Evolutionary conservation across 345 rosid species (phyloP), one percentile per base, ranked within the genome.

Genomic region (Dipteronia dyeriana): DNA sequence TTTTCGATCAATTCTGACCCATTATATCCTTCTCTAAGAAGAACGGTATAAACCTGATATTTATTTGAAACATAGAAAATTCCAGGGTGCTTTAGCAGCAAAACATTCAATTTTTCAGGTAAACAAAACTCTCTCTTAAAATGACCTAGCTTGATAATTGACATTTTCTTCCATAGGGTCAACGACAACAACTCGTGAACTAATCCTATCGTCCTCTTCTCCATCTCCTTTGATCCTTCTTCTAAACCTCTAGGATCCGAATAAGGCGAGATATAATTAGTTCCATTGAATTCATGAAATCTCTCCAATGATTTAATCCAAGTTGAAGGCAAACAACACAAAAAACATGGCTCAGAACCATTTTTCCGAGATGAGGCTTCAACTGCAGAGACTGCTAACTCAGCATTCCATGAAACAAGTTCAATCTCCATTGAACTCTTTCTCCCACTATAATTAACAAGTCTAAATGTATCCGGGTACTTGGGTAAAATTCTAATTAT

Each of bases 371-470:
- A 90, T 38, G 85, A 82, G 11, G 85, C 90, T 84, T 95, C 96
- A 85, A 94, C 78, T 0, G 91, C 84, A 17, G 98, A 94, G 75
- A 91, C 87, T 66, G 97, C 92, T 23, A 89, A 75, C 45, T 89
- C 89, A 22, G 91, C 87, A 25, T 87, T 82, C 97, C 97, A 94
- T 1, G 88, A 87, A 75, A 94, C 45, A 63, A 94, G 93, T 83
- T 93, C 97, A 41, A 95, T 92, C 86, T 94, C 97, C 99, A 91
- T 89, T 11, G 99, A 93, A 81, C 91, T 93, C 86, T 84, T 95
- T 80, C 96, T 95, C 54, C 97, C 95, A 74, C 86, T 73, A 51
- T 88, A 84, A 79, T 90, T 93, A 69, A 94, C 82, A 39, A 93
- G 80, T 25, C 88, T 82, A 81, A 95, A 93, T 66, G 75, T 77